Evolutionary conservation across 2,329 filamentous ascomycete genomes (phyloP).

Genomic region (Colletotrichum lentis): DNA sequence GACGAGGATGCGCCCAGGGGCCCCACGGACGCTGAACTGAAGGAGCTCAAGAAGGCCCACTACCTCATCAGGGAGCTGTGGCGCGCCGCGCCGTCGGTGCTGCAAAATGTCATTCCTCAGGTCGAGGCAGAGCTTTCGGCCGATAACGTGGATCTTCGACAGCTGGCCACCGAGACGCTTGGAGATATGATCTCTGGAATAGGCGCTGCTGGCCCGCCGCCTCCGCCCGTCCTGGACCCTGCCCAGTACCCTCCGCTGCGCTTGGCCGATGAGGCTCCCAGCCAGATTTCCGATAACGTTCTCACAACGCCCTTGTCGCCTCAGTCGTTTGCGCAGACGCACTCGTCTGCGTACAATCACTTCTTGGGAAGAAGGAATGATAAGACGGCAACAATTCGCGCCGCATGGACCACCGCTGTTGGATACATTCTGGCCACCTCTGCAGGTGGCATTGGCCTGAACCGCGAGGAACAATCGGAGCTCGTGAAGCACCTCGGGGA

Average conservation of each 20-base stretch:
- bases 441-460: constrained; percentile 87
- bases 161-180: constrained; percentile 90
- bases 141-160: constrained; percentile 85
- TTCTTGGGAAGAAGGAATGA: constrained; percentile 88
- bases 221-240: constrained; percentile 76
- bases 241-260: constrained; percentile 83
- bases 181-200: constrained; percentile 96
- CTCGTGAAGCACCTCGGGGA: constrained; percentile 79
- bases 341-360: constrained; percentile 79
- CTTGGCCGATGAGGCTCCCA: constrained; percentile 64
- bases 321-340: constrained; percentile 86
- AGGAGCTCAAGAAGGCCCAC: constrained; percentile 90
- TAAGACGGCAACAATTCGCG: constrained; percentile 81
- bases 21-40: constrained; percentile 83
- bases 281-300: constrained; percentile 64
- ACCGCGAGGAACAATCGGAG: constrained; percentile 78
- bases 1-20: constrained; percentile 68
- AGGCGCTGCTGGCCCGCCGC: constrained; percentile 86
- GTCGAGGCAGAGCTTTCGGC: constrained; percentile 90
- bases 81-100: constrained; percentile 86
- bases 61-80: constrained; percentile 89
- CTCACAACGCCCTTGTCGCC: constrained; percentile 85
- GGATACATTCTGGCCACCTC: constrained; percentile 91
- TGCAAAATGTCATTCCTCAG: constrained; percentile 93
- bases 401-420: constrained; percentile 84